phyloP scores from a whole-genome alignment of 108 stramenopile genomes.

The Skeletonema marinoi region DNA sequence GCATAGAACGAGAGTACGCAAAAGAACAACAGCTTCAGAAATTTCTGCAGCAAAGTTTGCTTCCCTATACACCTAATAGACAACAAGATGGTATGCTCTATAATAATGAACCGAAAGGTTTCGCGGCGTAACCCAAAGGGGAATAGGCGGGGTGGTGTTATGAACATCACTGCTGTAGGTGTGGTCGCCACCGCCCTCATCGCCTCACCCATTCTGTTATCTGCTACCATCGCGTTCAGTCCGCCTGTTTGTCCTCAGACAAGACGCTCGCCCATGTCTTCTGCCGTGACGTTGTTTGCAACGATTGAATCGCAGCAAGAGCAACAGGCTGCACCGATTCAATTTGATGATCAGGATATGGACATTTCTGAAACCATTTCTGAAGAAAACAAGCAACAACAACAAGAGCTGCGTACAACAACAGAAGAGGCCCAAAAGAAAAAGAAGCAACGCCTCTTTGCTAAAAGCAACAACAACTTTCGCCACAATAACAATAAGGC shows the following conservation, averaged over 20 bases:
- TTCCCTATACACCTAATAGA: neutral
- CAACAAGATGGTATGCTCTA: neutral
- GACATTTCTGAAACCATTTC: neutral
- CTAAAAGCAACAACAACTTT: neutral
- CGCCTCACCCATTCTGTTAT: neutral
- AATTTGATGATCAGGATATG: neutral
- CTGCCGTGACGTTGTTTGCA: neutral
- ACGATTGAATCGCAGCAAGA: conserved; percentile 3
- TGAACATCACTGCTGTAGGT: neutral
- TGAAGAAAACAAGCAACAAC: neutral
- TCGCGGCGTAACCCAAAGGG: neutral
- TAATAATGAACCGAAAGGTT: neutral
- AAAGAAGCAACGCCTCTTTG: neutral
- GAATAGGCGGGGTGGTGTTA: neutral
- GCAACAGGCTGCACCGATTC: neutral
- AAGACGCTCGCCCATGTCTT: neutral
- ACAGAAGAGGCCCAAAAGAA: neutral
- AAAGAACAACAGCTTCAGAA: neutral
- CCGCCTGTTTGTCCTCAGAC: neutral
- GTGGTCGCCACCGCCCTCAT: neutral
- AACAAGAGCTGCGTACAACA: neutral
- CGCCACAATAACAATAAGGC: conserved; percentile 47
- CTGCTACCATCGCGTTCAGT: neutral
- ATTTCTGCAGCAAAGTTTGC: neutral
- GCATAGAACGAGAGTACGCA: neutral